Conservation (phyloP, 2,329 filamentous ascomycete species). For the Scedosporium boydii region DNA sequence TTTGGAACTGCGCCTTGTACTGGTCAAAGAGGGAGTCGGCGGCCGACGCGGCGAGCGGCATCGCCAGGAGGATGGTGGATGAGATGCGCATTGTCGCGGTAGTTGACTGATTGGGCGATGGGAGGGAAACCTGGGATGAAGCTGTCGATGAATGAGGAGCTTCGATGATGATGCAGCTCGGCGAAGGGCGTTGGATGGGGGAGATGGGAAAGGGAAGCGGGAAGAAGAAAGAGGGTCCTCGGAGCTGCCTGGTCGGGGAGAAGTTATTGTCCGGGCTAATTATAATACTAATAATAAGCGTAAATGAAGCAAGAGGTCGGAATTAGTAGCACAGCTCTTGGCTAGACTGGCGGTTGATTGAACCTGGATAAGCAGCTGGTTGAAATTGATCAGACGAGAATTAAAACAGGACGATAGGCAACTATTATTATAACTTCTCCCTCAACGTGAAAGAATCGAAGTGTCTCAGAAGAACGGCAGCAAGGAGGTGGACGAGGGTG, state of each 20-base stretch:
- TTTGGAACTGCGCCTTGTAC: constrained; percentile 55
- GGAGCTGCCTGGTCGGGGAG: not conserved
- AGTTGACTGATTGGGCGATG: not conserved
- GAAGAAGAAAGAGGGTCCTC: not conserved
- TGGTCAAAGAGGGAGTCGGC: constrained; percentile 37
- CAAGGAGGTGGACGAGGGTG: not conserved
- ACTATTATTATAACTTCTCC: not conserved
- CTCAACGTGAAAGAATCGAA: not conserved
- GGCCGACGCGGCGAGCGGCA: constrained; percentile 47
- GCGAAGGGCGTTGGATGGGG: not conserved
- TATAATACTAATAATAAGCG: not conserved
- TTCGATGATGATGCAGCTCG: constrained; percentile 3
- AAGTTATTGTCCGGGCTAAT: not conserved
- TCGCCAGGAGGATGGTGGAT: constrained; percentile 37
- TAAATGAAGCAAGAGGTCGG: not conserved
- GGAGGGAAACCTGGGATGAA: not conserved
- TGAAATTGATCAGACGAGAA: not conserved
- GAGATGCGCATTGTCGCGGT: constrained; percentile 47
- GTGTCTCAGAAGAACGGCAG: not conserved
- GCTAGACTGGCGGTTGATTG: not conserved
- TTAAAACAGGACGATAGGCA: not conserved
- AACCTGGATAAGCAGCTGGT: too few relatives aligned
- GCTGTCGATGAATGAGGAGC: not conserved
- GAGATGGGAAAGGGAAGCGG: not conserved
- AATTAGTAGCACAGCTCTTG: not conserved